Conservation (phyloP, 73 alveolate genomes). For the Tetrahymena malaccensis region DNA sequence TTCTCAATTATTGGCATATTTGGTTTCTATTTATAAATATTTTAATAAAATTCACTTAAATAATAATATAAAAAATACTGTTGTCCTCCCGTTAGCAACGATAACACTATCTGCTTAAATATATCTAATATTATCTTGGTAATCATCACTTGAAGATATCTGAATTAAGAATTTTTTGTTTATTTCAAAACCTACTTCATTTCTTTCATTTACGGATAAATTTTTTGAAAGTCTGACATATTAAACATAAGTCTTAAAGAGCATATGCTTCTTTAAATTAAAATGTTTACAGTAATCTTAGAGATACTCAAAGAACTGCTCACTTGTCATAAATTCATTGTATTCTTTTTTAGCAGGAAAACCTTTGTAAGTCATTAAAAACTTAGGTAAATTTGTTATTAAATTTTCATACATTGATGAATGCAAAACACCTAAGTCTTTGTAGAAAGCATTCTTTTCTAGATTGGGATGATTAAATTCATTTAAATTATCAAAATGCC, state of each 20-base stretch:
- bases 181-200: neutral
- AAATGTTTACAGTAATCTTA: neutral
- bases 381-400: neutral
- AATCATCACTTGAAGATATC: neutral
- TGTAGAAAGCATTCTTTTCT: neutral
- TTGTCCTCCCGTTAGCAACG: neutral
- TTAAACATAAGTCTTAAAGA: neutral
- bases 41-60: no score
- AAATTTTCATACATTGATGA: neutral
- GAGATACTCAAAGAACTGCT: neutral
- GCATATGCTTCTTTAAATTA: neutral
- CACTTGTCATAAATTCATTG: neutral
- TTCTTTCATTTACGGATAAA: neutral
- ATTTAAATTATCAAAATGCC: neutral
- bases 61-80: neutral
- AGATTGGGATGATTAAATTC: neutral
- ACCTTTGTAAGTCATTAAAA: neutral
- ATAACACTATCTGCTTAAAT: neutral
- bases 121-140: no score
- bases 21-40: neutral
- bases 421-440: neutral
- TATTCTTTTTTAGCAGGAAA: neutral
- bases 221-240: neutral
- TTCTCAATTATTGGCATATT: neutral
- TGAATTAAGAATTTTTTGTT: no score